Conservation (phyloP, 345 rosid species). For the Laguncularia racemosa region DNA sequence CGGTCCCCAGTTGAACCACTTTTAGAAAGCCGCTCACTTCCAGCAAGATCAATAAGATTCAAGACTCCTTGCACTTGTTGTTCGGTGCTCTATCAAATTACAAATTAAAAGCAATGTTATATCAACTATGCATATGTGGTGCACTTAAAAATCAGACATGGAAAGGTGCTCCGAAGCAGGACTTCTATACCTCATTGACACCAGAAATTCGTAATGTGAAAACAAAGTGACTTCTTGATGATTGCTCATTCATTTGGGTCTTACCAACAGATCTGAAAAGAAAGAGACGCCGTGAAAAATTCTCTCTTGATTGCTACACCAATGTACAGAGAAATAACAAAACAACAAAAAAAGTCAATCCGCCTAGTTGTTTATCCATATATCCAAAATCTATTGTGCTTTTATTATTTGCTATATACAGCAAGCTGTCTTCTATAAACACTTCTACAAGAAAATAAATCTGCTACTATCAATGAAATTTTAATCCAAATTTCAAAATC, state of each 20-base stretch:
- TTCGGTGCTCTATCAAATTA: conserved; percentile 61
- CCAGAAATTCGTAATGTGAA: conserved; percentile 87
- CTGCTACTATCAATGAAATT: too few relatives aligned
- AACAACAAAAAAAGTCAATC: too few relatives aligned
- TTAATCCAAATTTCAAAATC: too few relatives aligned
- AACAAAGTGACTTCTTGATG: conserved; percentile 95
- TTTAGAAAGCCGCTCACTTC: conserved; percentile 94
- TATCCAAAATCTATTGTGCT: too few relatives aligned
- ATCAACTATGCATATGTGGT: neutral
- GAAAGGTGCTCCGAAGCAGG: too few relatives aligned
- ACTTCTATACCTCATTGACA: conserved; percentile 57
- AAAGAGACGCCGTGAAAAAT: conserved; percentile 1
- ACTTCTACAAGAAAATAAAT: too few relatives aligned
- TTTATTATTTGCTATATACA: too few relatives aligned
- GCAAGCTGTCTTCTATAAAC: too few relatives aligned
- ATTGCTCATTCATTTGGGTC: conserved; percentile 94
- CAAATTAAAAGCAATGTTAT: conserved; percentile 1
- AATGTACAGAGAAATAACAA: neutral
- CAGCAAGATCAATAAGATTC: conserved; percentile 98
- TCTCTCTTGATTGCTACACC: neutral
- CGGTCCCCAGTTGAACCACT: conserved; percentile 98
- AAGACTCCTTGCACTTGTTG: conserved; percentile 93
- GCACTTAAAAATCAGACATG: too few relatives aligned
- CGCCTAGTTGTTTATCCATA: too few relatives aligned
- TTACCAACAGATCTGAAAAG: conserved; percentile 80